Conservation (phyloP, 768 basidiomycete species). For the Mycena crocata region DNA sequence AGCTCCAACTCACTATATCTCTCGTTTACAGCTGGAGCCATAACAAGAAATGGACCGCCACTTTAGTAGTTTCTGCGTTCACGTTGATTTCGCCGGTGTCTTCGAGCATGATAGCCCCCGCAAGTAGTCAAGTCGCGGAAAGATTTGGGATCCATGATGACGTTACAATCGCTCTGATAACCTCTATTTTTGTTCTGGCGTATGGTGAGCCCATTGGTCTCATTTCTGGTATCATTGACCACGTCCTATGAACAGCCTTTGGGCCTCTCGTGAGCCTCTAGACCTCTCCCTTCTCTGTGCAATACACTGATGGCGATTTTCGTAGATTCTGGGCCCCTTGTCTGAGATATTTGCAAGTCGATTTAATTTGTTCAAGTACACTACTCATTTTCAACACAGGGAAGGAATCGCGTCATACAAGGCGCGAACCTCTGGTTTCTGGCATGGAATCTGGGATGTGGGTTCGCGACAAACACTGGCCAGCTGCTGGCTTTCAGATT, state of each 20-base stretch:
- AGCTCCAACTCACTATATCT: background rate
- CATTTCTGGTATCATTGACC: background rate
- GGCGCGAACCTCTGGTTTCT: constrained; percentile 28
- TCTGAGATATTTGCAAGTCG: constrained; percentile 65
- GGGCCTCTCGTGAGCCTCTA: constrained; percentile 56
- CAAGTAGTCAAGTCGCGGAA: constrained; percentile 59
- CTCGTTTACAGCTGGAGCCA: constrained; percentile 61
- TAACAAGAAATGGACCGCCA: constrained; percentile 72
- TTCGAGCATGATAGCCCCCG: constrained; percentile 82
- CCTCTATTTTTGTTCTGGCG: constrained; percentile 69
- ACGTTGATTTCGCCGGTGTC: constrained; percentile 78
- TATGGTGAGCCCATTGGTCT: constrained; percentile 57
- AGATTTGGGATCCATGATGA: constrained; percentile 66
- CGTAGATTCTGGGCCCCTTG: constrained; percentile 59
- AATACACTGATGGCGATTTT: background rate
- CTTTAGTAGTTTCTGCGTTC: constrained; percentile 72
- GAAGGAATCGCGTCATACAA: constrained; percentile 23
- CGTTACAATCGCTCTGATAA: constrained; percentile 65
- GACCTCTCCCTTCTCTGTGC: background rate
- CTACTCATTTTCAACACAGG: background rate
- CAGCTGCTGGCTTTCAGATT: constrained; percentile 78
- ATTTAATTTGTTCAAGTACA: too few relatives aligned
- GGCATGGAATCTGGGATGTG: constrained; percentile 74
- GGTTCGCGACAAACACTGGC: constrained; percentile 67
- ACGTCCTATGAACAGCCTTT: constrained; percentile 52